Percentiles rank a stretch among this genome's conserved stretches.
Conservation (phyloP, 208 protist genomes). For the Wallacemonas collosoma region DNA sequence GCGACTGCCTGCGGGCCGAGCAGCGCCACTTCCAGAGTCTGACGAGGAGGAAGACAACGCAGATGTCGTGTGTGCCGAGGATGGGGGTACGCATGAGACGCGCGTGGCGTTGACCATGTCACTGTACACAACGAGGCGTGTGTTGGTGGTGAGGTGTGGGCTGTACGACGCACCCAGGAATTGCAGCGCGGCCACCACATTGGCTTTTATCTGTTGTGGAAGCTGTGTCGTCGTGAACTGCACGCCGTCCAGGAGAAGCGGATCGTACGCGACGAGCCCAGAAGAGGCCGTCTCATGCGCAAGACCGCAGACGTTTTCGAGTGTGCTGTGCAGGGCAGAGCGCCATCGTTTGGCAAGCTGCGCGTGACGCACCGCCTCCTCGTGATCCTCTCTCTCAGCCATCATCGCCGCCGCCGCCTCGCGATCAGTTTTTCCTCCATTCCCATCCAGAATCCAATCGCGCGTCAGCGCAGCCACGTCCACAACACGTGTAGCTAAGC, state of each 20-base stretch:
- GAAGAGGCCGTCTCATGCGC: neutral
- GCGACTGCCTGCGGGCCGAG: no score
- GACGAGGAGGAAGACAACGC: no score
- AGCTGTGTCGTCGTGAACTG: conserved; percentile 74
- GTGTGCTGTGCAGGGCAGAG: conserved; percentile 13
- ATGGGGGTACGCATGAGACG: no score
- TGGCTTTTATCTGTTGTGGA: conserved; percentile 42
- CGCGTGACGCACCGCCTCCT: neutral
- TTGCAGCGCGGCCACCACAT: conserved; percentile 64
- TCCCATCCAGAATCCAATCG: neutral
- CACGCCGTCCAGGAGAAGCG: conserved; percentile 45
- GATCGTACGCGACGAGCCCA: conserved; percentile 50
- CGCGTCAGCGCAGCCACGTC: neutral
- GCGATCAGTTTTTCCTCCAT: neutral
- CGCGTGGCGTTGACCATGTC: conserved; percentile 11
- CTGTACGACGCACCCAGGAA: conserved; percentile 75
- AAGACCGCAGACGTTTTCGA: conserved; percentile 14
- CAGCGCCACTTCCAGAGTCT: no score
- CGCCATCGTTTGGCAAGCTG: neutral
- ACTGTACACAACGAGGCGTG: conserved; percentile 55
- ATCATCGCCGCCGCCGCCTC: neutral
- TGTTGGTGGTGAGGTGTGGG: conserved; percentile 51
- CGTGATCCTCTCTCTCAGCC: neutral
- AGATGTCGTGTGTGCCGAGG: no score
- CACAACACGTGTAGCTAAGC: conserved; percentile 1